Conservation (phyloP, 495 filamentous ascomycete species). For the Hypomontagnella monticulosa region DNA sequence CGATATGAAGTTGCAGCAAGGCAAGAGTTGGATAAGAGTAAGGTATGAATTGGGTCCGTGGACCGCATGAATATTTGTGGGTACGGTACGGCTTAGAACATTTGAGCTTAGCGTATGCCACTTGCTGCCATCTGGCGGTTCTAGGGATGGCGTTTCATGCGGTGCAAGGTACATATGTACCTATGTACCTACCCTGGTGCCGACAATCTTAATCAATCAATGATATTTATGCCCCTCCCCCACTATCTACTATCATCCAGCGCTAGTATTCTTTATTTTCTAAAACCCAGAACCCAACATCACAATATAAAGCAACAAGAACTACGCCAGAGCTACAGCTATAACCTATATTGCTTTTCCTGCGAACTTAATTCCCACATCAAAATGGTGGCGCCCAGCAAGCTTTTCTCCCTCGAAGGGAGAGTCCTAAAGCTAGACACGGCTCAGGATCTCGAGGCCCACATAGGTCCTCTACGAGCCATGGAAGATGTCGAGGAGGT, state of each 20-base stretch:
- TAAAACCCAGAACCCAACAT: slow-evolving; percentile 1
- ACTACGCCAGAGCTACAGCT: neutral
- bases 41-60: too few species aligned
- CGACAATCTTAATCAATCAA: too few species aligned
- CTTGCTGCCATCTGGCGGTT: too few species aligned
- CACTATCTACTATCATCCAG: too few species aligned
- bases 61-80: too few species aligned
- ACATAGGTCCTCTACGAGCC: slow-evolving; percentile 76
- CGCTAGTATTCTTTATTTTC: neutral
- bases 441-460: slow-evolving; percentile 83
- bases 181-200: too few species aligned
- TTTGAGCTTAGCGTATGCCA: too few species aligned
- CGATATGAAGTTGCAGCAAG: too few species aligned
- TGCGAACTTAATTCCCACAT: neutral
- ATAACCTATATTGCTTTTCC: slow-evolving; percentile 6
- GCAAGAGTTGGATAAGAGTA: too few species aligned
- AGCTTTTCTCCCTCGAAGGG: slow-evolving; percentile 89
- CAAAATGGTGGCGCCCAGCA: slow-evolving; percentile 60
- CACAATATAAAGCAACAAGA: slow-evolving; percentile 2
- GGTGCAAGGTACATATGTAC: too few species aligned
- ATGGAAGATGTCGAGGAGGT: slow-evolving; percentile 84
- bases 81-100: too few species aligned
- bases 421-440: slow-evolving; percentile 90
- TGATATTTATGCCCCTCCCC: slow-evolving; percentile 29
- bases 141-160: too few species aligned